Percentiles rank a stretch among this genome's conserved stretches.
These are phyloP conservation scores for Arabidopsis thaliana DNA, from an alignment of 345 rosid species.

Conservation along the genomic window TAIR10.1 NC_003075.7:6999501-7000000, in stretches of 20 bases:
- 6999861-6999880: too few relatives aligned
- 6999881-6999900: not conserved
- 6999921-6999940: not conserved
- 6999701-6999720: not conserved
- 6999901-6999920: not conserved
- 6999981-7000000: not conserved
- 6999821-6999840: not conserved
- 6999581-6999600: not conserved
- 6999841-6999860: not conserved
- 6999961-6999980: constrained; percentile 1
- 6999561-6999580: not conserved
- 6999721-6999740: not conserved
- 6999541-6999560: not conserved
- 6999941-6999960: constrained; percentile 8
- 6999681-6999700: not conserved
- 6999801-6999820: not conserved
- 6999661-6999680: not conserved
- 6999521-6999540: not conserved
- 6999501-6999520: too few relatives aligned
- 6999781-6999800: constrained; percentile 4
- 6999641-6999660: not conserved
- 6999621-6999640: not conserved
- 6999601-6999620: not conserved
- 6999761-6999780: not conserved
- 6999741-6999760: not conserved